phyloP scores from a whole-genome alignment of 805 yeast genomes.

The Ogataea corticis region DNA sequence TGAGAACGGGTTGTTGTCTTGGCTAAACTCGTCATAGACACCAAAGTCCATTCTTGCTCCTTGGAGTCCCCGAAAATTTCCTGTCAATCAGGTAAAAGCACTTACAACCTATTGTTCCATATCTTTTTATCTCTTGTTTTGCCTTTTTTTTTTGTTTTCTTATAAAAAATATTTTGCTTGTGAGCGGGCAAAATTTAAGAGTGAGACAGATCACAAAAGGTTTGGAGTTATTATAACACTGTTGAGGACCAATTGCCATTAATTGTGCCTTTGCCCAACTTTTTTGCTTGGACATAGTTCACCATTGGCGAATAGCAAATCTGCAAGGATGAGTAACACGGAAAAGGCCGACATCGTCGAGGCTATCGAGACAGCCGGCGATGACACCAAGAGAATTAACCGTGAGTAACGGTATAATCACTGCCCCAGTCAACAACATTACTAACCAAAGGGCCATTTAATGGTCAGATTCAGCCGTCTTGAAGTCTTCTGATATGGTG shows the following conservation, averaged over 20 bases:
- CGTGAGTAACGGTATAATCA: slow-evolving; percentile 10
- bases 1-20: slow-evolving; percentile 38
- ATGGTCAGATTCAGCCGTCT: slow-evolving; percentile 16
- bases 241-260: too few relatives aligned
- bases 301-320: too few relatives aligned
- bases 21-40: slow-evolving; percentile 33
- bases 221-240: too few relatives aligned
- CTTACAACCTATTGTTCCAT: too few relatives aligned
- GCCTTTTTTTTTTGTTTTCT: slow-evolving; percentile 1
- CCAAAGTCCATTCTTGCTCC: slow-evolving; percentile 35
- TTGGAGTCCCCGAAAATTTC: too few relatives aligned
- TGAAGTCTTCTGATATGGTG: slow-evolving; percentile 32
- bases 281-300: not conserved
- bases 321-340: not conserved
- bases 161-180: not conserved
- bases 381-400: slow-evolving; percentile 5
- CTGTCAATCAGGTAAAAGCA: too few relatives aligned
- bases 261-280: not conserved
- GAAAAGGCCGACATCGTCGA: not conserved
- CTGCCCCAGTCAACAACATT: not conserved
- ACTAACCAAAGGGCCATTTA: not conserved
- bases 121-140: slow-evolving; percentile 1
- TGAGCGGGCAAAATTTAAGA: slow-evolving; percentile 1
- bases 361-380: not conserved
- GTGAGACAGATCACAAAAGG: not conserved